A percentile compares a stretch with the other conserved stretches of the same genome.
phyloP scores from a whole-genome alignment of 495 filamentous ascomycete species.

The Hamigera avellanea region DNA sequence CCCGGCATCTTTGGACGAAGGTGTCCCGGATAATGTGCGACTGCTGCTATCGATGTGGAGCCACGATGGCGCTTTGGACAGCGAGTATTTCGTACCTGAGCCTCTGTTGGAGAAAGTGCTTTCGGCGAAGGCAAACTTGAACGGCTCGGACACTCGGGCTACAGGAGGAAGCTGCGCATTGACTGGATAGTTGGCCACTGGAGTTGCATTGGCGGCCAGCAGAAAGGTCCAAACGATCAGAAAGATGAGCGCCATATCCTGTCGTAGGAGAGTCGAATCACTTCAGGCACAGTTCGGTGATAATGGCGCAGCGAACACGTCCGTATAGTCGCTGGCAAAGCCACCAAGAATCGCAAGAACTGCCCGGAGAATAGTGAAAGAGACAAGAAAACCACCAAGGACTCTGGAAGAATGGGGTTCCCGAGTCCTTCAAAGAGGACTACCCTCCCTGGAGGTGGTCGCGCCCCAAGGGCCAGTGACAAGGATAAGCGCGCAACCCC shows the following conservation, averaged over 20 bases:
- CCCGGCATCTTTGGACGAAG: constrained; percentile 42
- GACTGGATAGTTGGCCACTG: constrained; percentile 51
- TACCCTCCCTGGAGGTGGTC: constrained; percentile 14
- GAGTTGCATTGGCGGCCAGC: constrained; percentile 27
- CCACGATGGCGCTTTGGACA: constrained; percentile 55
- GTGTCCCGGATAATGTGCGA: constrained; percentile 55
- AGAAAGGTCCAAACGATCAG: constrained; percentile 21
- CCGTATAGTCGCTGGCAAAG: constrained; percentile 1
- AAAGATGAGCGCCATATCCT: constrained; percentile 20
- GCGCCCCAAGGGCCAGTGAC: constrained; percentile 22
- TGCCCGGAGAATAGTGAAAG: neutral
- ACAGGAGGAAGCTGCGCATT: constrained; percentile 71
- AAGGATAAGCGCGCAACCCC: constrained; percentile 27
- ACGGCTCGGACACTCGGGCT: constrained; percentile 51
- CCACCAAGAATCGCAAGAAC: constrained; percentile 2
- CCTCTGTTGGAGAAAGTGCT: constrained; percentile 51
- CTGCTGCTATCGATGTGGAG: constrained; percentile 51
- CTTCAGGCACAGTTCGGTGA: neutral
- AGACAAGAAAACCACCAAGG: neutral
- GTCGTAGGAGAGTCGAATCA: constrained; percentile 4
- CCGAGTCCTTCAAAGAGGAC: constrained; percentile 10
- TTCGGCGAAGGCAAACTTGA: constrained; percentile 54
- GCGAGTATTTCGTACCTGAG: constrained; percentile 45
- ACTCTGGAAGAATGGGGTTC: neutral
- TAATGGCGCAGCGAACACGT: constrained; percentile 8